Evolutionary conservation across 2,329 filamentous ascomycete genomes (phyloP), one percentile per base, ranked within the genome.

Genomic region (Talaromyces verruculosus): DNA sequence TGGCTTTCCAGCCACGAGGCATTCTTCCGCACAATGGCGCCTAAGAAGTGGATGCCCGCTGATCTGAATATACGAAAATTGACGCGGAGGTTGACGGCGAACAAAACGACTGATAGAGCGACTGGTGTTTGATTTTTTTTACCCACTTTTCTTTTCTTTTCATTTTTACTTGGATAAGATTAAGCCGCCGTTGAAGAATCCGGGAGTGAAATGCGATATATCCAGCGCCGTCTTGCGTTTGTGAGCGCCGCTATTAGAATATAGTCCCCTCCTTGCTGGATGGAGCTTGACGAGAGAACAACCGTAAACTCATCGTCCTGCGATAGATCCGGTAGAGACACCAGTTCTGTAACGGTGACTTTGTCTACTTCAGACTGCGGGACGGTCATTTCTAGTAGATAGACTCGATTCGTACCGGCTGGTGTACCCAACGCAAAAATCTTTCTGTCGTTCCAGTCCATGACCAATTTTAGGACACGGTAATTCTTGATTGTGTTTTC

Each of bases 391-490:
- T 72, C 69, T 17, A 73, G 22, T 15, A 76, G 61, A 15, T 70
- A 65, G 25, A 76, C 68, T 37, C 64, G 69, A n/a, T 71, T 66
- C 25, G 65, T 71, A 0, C 68, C 69, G 1, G 68, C 17, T 28
- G 55, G 61, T 49, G 60, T 71, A 4, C 72, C 74, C 1, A 76
- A 57, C 8, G 72, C 73, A 25, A 71, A 72, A 0, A 76, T 65
- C 41, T 66, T 71, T 45, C 67, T 65, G 39, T 71, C 70, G 5
- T 67, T 37, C 25, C 66, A 57, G 28, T 66, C 68, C 22, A 72
- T 69, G 53, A 74, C 69, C 19, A 76, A 58, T 43, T 71, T 71
- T 1, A 73, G 67, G n/a, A 76, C 66, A n/a, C 73, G 70, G 49
- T 74, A 75, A 22, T 71, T 70, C 2, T 69, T 66, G 47, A 76